Conservation (phyloP, 352 stramenopile genomes). For the Phytopythium mirpurense region DNA sequence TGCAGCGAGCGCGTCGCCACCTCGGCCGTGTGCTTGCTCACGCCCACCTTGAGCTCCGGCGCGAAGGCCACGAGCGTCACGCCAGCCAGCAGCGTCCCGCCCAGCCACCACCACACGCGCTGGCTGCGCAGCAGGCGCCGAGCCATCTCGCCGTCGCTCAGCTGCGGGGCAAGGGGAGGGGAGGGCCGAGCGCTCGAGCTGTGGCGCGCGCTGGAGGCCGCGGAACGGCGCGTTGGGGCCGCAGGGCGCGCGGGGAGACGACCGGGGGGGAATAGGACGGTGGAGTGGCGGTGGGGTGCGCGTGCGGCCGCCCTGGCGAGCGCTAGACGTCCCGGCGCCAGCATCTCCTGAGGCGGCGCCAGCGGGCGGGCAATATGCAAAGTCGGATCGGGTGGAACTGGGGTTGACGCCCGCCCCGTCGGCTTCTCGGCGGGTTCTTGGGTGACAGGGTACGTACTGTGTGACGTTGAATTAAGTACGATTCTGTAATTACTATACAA, state of each 20-base stretch:
- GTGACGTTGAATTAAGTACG: neutral
- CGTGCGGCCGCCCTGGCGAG: neutral
- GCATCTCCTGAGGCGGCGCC: too few relatives aligned
- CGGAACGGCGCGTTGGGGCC: neutral
- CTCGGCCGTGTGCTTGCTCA: conserved; percentile 83
- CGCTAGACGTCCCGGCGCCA: neutral
- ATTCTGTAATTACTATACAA: conserved; percentile 1
- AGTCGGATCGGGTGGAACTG: neutral
- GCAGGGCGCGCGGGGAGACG: neutral
- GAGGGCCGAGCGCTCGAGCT: conserved; percentile 1
- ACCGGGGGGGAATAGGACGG: neutral
- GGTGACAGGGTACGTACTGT: neutral
- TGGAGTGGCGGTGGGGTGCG: neutral
- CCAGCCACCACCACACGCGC: conserved; percentile 53
- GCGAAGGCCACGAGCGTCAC: conserved; percentile 67
- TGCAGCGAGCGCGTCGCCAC: conserved; percentile 76
- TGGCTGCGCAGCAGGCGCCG: conserved; percentile 40
- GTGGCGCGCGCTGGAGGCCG: neutral
- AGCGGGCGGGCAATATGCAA: too few relatives aligned
- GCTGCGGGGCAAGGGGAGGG: conserved; percentile 1
- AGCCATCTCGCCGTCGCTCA: conserved; percentile 46
- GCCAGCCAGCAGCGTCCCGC: conserved; percentile 25
- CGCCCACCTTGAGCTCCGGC: conserved; percentile 68
- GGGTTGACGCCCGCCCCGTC: too few relatives aligned
- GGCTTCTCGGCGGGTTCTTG: neutral